Conservation (phyloP, 352 stramenopile species). For the Globisporangium viniferum region DNA sequence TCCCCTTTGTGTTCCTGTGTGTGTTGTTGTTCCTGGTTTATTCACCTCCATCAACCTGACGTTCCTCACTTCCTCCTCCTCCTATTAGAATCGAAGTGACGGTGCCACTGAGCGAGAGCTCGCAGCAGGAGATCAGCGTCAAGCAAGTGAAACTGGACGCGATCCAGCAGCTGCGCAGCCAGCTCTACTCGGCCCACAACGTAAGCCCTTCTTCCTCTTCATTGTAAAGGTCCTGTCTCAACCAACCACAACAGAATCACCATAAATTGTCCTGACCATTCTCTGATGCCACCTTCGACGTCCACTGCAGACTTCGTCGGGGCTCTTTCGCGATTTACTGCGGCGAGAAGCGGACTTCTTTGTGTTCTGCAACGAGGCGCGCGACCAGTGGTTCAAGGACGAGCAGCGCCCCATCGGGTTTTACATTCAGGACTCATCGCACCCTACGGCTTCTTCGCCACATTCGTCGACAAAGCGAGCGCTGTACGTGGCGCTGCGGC, state of each 20-base stretch:
- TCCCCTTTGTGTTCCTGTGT: neutral
- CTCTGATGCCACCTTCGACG: neutral
- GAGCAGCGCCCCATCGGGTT: constrained; percentile 42
- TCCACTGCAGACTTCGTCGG: constrained; percentile 9
- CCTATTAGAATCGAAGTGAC: constrained; percentile 29
- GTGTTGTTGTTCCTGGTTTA: neutral
- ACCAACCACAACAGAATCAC: neutral
- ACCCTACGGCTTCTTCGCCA: neutral
- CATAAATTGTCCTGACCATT: neutral
- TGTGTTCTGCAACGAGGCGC: constrained; percentile 34
- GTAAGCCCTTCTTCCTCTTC: constrained; percentile 4
- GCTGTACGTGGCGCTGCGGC: constrained; percentile 30
- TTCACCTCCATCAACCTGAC: neutral
- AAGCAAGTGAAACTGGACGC: constrained; percentile 62
- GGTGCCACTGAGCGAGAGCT: constrained; percentile 35
- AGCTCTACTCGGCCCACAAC: constrained; percentile 19
- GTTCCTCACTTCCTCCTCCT: neutral
- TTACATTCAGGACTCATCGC: constrained; percentile 30
- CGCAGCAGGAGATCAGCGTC: constrained; percentile 31
- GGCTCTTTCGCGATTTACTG: constrained; percentile 26
- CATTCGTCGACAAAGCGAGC: constrained; percentile 16
- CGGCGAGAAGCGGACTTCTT: constrained; percentile 45
- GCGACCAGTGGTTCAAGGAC: constrained; percentile 50
- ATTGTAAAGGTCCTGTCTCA: neutral
- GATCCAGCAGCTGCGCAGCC: constrained; percentile 44